Conservation (phyloP, 805 yeast genomes). For the Myxozyma udenii region DNA sequence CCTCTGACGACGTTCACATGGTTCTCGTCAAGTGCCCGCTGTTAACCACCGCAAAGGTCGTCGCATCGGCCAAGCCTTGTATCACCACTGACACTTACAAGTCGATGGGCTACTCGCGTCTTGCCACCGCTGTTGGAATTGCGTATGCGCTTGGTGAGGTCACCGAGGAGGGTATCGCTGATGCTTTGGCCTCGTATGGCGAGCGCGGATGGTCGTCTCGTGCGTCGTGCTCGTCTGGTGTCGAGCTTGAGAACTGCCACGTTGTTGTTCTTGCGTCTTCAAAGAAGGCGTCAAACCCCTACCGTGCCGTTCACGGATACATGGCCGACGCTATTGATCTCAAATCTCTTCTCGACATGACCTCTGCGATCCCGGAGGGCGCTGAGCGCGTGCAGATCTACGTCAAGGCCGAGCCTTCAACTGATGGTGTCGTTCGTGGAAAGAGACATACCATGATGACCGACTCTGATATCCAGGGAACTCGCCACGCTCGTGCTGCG, state of each 20-base stretch:
- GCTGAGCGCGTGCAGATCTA: constrained; percentile 27
- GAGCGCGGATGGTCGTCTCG: constrained; percentile 28
- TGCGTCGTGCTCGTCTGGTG: constrained; percentile 30
- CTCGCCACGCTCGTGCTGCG: constrained; percentile 30
- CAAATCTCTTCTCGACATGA: constrained; percentile 17
- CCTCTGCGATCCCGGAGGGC: constrained; percentile 18
- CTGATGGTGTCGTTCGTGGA: constrained; percentile 28
- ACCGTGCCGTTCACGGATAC: constrained; percentile 28
- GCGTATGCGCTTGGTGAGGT: constrained; percentile 28
- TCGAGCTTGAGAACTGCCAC: constrained; percentile 29
- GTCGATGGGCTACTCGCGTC: constrained; percentile 31
- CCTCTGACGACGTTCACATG: constrained; percentile 27
- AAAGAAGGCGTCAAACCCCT: constrained; percentile 25
- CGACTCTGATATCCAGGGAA: constrained; percentile 29
- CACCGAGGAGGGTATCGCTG: constrained; percentile 13
- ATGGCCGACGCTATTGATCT: constrained; percentile 30
- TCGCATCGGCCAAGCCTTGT: constrained; percentile 26
- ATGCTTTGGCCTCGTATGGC: constrained; percentile 26
- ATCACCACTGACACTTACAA: constrained; percentile 28
- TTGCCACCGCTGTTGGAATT: constrained; percentile 28
- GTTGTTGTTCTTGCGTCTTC: constrained; percentile 25
- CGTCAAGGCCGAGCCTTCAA: constrained; percentile 29
- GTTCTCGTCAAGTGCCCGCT: constrained; percentile 30
- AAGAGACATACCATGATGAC: constrained; percentile 30
- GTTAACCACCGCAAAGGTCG: constrained; percentile 29